phyloP scores from a whole-genome alignment of 108 stramenopile genomes.

The Fragilariopsis cylindrus region DNA sequence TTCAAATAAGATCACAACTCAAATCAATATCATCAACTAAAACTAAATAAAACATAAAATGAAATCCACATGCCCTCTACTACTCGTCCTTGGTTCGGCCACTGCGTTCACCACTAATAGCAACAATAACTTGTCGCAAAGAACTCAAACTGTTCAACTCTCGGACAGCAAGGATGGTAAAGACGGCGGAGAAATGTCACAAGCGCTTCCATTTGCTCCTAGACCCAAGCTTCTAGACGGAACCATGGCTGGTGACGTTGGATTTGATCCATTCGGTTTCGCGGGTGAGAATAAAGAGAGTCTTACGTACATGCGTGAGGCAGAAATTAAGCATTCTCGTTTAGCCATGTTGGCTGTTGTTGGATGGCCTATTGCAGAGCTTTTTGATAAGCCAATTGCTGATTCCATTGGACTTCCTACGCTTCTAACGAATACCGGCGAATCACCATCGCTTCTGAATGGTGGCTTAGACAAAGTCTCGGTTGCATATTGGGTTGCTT shows the following conservation, averaged over 20 bases:
- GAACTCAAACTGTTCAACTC: slow-evolving; percentile 9
- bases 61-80: slow-evolving; percentile 31
- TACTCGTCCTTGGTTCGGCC: slow-evolving; percentile 24
- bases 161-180: slow-evolving; percentile 32
- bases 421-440: slow-evolving; percentile 65
- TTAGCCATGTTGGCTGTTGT: slow-evolving; percentile 90
- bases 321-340: slow-evolving; percentile 84
- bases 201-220: slow-evolving; percentile 73
- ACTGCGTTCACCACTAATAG: slow-evolving; percentile 21
- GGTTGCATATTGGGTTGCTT: slow-evolving; percentile 76
- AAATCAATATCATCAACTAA: neutral
- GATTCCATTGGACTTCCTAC: slow-evolving; percentile 55
- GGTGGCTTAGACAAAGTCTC: slow-evolving; percentile 87
- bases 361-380: slow-evolving; percentile 87
- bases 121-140: neutral
- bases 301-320: slow-evolving; percentile 80
- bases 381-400: slow-evolving; percentile 73
- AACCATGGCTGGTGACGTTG: slow-evolving; percentile 75
- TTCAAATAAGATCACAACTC: slow-evolving; percentile 2
- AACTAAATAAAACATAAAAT: slow-evolving; percentile 19
- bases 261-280: slow-evolving; percentile 85
- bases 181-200: slow-evolving; percentile 56
- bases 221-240: slow-evolving; percentile 80
- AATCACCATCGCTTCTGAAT: slow-evolving; percentile 80
- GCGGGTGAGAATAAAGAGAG: slow-evolving; percentile 63